Conservation (phyloP, 768 basidiomycete genomes). For the Dentipellis sp. region DNA sequence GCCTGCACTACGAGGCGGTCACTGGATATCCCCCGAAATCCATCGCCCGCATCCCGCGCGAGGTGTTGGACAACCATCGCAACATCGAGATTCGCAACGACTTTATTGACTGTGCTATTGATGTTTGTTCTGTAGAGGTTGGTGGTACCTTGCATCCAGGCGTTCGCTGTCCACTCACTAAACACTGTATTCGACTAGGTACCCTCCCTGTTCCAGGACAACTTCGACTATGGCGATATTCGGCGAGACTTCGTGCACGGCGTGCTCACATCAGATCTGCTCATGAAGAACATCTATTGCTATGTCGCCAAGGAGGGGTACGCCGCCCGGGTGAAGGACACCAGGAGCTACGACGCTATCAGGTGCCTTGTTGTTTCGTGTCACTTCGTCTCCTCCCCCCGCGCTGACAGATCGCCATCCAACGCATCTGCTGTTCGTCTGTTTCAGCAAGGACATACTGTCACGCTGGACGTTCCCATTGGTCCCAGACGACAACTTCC, state of each 20-base stretch:
- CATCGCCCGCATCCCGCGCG: constrained; percentile 63
- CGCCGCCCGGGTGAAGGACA: constrained; percentile 89
- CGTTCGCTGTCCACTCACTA: not conserved
- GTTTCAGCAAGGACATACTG: constrained; percentile 77
- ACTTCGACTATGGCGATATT: constrained; percentile 94
- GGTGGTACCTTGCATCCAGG: constrained; percentile 11
- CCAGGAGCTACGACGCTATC: constrained; percentile 82
- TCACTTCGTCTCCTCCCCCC: not conserved
- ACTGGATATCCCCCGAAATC: constrained; percentile 59
- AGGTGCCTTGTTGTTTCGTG: constrained; percentile 37
- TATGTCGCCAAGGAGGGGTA: constrained; percentile 85
- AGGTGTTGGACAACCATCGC: constrained; percentile 58
- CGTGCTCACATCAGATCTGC: constrained; percentile 84
- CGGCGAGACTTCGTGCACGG: constrained; percentile 92
- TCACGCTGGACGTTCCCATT: constrained; percentile 93
- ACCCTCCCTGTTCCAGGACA: constrained; percentile 94
- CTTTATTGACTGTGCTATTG: constrained; percentile 81
- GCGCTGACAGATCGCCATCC: not conserved
- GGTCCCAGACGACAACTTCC: constrained; percentile 90
- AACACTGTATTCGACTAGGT: constrained; percentile 42
- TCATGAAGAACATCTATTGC: constrained; percentile 92
- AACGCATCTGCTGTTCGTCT: not conserved
- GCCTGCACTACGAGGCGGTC: constrained; percentile 77
- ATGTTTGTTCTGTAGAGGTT: constrained; percentile 91
- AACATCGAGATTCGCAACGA: constrained; percentile 86